Evolutionary conservation across 2,329 filamentous ascomycete species (phyloP).

Genomic region (Pyricularia pennisetigena): DNA sequence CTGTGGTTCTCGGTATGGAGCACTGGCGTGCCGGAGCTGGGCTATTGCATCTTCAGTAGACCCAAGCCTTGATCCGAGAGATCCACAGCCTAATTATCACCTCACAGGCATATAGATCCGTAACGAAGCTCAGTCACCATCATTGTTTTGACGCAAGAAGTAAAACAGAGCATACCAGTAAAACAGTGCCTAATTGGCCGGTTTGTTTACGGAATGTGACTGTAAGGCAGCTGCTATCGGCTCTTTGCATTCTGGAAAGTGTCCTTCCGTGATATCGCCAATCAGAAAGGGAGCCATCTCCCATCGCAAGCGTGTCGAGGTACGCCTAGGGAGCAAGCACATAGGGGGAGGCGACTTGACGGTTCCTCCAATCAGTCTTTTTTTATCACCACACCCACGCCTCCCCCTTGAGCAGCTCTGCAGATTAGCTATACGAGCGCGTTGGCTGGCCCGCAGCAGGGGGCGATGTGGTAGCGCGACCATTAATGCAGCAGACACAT

Average conservation of each 20-base stretch:
- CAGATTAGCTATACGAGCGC: neutral
- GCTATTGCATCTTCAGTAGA: neutral
- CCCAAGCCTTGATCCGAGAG: neutral
- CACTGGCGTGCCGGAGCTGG: neutral
- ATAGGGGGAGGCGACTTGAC: neutral
- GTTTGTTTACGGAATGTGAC: neutral
- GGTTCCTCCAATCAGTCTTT: neutral
- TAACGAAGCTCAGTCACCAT: neutral
- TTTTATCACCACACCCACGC: neutral
- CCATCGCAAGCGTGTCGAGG: neutral
- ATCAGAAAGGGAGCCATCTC: neutral
- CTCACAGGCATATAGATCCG: neutral
- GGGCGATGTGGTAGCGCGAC: neutral
- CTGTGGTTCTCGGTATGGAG: neutral
- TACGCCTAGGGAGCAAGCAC: neutral
- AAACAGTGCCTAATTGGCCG: neutral
- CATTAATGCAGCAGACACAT: neutral
- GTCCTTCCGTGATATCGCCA: neutral
- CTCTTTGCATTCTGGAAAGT: too few species aligned
- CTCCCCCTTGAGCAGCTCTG: neutral
- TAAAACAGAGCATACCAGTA: neutral
- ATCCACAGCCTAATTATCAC: neutral
- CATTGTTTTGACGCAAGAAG: neutral
- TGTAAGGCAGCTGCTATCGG: neutral
- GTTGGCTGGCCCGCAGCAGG: neutral